A percentile compares a stretch with the other conserved stretches of the same genome.
phyloP scores from a whole-genome alignment of 2,329 filamentous ascomycete genomes.

The Orbilia brochopaga region DNA sequence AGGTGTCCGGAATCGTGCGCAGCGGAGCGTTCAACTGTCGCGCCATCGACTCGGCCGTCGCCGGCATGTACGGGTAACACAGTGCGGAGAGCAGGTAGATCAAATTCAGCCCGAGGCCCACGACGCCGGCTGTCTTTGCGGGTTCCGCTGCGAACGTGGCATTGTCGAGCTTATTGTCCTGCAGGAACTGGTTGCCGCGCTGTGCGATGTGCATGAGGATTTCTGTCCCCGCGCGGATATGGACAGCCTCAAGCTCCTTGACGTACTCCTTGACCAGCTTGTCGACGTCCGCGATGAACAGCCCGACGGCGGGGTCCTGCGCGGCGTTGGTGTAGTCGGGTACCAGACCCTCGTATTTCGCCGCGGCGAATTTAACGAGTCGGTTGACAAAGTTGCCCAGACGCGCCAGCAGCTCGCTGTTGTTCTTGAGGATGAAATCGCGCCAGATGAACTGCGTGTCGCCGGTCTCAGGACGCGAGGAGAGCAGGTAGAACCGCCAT shows the following conservation, averaged over 20 bases:
- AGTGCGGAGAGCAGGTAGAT: conserved; percentile 80
- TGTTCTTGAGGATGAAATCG: conserved; percentile 81
- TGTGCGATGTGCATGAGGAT: conserved; percentile 72
- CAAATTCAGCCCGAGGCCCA: conserved; percentile 82
- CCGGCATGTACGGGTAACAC: conserved; percentile 82
- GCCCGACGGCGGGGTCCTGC: conserved; percentile 55
- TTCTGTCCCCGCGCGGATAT: conserved; percentile 70
- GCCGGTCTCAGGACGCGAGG: conserved; percentile 80
- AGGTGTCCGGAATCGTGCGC: conserved; percentile 70
- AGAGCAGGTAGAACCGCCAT: conserved; percentile 91
- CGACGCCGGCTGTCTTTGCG: conserved; percentile 65
- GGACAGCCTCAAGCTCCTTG: conserved; percentile 72
- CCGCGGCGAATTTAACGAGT: conserved; percentile 75
- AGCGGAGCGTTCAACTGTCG: conserved; percentile 72
- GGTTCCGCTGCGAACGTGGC: conserved; percentile 65
- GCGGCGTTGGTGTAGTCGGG: conserved; percentile 69
- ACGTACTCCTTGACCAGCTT: conserved; percentile 71
- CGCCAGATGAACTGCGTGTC: conserved; percentile 92
- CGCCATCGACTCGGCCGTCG: conserved; percentile 76
- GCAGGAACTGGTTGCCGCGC: conserved; percentile 66
- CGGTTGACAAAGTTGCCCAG: conserved; percentile 76
- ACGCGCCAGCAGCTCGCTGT: conserved; percentile 81
- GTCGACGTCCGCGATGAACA: conserved; percentile 69
- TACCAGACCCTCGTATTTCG: conserved; percentile 74
- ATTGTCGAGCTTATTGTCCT: conserved; percentile 65